Conservation (phyloP, 2,329 filamentous ascomycete species). For the Hirsutella minnesotensis region DNA sequence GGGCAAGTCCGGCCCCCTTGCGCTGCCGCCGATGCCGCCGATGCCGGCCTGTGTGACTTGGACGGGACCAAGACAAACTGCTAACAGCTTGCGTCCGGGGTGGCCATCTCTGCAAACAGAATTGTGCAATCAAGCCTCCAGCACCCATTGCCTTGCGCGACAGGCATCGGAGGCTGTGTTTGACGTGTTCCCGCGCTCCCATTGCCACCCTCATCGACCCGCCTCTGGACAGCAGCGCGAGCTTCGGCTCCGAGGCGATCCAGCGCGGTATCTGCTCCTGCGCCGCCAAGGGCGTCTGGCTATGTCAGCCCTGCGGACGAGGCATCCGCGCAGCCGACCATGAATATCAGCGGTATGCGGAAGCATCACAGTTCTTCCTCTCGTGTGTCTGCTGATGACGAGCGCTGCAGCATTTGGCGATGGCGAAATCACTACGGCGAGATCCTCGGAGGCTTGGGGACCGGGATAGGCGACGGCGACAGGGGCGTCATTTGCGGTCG, state of each 20-base stretch:
- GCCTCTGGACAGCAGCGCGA: slow-evolving; percentile 27
- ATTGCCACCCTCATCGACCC: slow-evolving; percentile 42
- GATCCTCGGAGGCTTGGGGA: slow-evolving; percentile 68
- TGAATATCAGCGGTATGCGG: slow-evolving; percentile 43
- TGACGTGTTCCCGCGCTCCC: slow-evolving; percentile 60
- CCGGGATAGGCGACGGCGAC: slow-evolving; percentile 78
- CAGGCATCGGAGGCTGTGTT: slow-evolving; percentile 73
- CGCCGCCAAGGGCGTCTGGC: slow-evolving; percentile 54
- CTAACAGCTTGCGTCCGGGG: not conserved
- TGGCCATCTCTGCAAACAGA: slow-evolving; percentile 42
- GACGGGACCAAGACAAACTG: not conserved
- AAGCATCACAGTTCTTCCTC: not conserved
- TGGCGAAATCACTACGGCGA: slow-evolving; percentile 82
- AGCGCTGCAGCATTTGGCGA: slow-evolving; percentile 57
- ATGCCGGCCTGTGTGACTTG: too few relatives aligned
- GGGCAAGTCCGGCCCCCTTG: slow-evolving; percentile 47
- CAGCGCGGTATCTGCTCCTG: slow-evolving; percentile 42
- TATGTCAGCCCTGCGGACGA: slow-evolving; percentile 75
- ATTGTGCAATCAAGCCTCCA: slow-evolving; percentile 79
- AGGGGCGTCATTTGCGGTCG: slow-evolving; percentile 82
- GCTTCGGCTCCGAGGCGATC: slow-evolving; percentile 44
- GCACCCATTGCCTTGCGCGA: slow-evolving; percentile 53
- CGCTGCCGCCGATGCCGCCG: not conserved
- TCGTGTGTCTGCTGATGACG: not conserved
- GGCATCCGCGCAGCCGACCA: slow-evolving; percentile 49